Conservation (phyloP, 2,329 filamentous ascomycete genomes). For the Nemania serpens region DNA sequence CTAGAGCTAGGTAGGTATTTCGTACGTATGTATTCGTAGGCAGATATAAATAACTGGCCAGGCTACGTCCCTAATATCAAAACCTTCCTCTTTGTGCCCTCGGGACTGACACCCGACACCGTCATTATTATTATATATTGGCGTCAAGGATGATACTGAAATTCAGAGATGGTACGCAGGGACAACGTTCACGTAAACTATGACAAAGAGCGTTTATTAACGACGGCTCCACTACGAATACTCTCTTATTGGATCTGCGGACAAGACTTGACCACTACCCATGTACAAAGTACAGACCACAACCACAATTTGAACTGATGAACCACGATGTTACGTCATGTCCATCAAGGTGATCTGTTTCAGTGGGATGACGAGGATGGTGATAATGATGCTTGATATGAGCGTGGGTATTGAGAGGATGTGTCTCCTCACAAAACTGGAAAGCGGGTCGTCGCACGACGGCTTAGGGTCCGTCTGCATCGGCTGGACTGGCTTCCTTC, state of each 20-base stretch:
- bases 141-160: no score
- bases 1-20: not conserved
- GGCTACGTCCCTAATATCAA: no score
- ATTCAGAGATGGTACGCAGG: not conserved
- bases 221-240: no score
- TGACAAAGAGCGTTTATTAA: slow-evolving; percentile 9
- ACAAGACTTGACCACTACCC: slow-evolving; percentile 5
- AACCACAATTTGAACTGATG: slow-evolving; percentile 7
- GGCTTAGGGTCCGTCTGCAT: not conserved
- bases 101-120: no score
- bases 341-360: slow-evolving; percentile 5
- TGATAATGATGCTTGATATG: no score
- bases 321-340: slow-evolving; percentile 7
- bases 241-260: no score
- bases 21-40: no score
- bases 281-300: not conserved
- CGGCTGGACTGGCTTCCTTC: slow-evolving; percentile 23
- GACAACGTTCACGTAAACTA: slow-evolving; percentile 17
- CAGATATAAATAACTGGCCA: no score
- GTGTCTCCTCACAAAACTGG: slow-evolving; percentile 2
- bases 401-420: not conserved
- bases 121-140: no score
- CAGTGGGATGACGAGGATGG: not conserved
- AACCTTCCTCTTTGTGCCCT: no score
- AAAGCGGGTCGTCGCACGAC: slow-evolving; percentile 14